phyloP scores from a whole-genome alignment of 208 protist genomes.

The Leishmania martiniquensis region DNA sequence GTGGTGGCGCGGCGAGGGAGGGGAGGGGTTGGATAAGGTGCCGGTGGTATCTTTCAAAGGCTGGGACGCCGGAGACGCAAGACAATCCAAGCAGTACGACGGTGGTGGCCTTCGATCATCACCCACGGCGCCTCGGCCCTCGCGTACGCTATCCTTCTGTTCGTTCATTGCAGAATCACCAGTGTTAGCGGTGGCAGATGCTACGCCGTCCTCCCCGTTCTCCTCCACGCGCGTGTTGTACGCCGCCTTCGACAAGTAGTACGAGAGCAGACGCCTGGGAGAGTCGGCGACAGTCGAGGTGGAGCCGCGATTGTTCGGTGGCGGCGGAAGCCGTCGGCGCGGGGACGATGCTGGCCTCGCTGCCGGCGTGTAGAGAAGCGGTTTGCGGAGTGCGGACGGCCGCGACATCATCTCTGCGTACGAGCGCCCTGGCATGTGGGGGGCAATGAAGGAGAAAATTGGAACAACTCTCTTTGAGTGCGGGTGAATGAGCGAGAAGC shows the following conservation, averaged over 20 bases:
- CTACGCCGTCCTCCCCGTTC: not conserved
- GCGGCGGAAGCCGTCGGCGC: not conserved
- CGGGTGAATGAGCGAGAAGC: not conserved
- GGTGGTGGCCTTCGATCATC: not conserved
- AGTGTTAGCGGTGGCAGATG: not conserved
- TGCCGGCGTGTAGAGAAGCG: conserved; percentile 8
- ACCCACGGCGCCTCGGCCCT: not conserved
- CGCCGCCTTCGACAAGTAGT: conserved; percentile 34
- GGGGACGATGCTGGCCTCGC: not conserved
- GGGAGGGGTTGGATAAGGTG: not conserved
- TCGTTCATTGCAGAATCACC: not conserved
- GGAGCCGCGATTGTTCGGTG: not conserved
- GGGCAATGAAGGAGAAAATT: not conserved
- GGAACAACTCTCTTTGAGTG: not conserved
- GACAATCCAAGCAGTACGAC: not conserved
- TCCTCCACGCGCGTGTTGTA: conserved; percentile 25
- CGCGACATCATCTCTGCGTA: conserved; percentile 19
- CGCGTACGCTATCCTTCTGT: not conserved
- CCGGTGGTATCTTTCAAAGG: too few relatives aligned
- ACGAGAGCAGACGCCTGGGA: conserved; percentile 28
- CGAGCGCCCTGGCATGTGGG: conserved; percentile 14
- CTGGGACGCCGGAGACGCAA: not conserved
- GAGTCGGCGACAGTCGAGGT: conserved; percentile 21
- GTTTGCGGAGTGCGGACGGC: conserved; percentile 9
- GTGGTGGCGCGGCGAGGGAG: not conserved